phyloP scores from a whole-genome alignment of 257 asterid genomes.

The Scutellaria galericulata region DNA sequence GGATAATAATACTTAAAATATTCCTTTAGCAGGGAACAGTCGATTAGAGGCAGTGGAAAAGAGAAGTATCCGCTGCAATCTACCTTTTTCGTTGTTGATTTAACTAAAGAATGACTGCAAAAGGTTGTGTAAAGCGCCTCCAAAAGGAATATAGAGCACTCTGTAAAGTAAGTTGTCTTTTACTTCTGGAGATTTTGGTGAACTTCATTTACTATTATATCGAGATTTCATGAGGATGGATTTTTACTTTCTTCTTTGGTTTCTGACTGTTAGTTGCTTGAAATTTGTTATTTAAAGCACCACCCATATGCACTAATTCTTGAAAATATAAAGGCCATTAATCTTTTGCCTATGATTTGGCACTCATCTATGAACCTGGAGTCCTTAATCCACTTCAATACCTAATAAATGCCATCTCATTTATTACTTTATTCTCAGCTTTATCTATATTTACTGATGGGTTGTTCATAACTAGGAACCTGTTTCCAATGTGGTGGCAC shows the following conservation, averaged over 20 bases:
- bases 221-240: neutral
- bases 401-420: conserved; percentile 11
- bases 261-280: conserved; percentile 14
- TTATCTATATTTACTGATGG: conserved; percentile 23
- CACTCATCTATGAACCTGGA: neutral
- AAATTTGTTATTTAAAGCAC: neutral
- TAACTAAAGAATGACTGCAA: conserved; percentile 65
- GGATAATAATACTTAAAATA: neutral
- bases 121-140: conserved; percentile 89
- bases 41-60: conserved; percentile 31
- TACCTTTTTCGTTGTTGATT: conserved; percentile 9
- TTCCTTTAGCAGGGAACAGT: conserved; percentile 37
- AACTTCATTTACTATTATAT: conserved; percentile 19
- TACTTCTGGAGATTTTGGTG: conserved; percentile 23
- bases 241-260: conserved; percentile 15
- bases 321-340: conserved; percentile 1
- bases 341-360: neutral
- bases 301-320: neutral
- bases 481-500: conserved; percentile 94
- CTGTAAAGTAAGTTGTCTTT: conserved; percentile 68
- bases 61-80: conserved; percentile 34
- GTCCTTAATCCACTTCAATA: neutral
- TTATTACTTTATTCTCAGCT: neutral
- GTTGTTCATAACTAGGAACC: conserved; percentile 70
- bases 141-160: conserved; percentile 97